phyloP scores from a whole-genome alignment of 306 rosid genomes.

The Purshia tridentata region DNA sequence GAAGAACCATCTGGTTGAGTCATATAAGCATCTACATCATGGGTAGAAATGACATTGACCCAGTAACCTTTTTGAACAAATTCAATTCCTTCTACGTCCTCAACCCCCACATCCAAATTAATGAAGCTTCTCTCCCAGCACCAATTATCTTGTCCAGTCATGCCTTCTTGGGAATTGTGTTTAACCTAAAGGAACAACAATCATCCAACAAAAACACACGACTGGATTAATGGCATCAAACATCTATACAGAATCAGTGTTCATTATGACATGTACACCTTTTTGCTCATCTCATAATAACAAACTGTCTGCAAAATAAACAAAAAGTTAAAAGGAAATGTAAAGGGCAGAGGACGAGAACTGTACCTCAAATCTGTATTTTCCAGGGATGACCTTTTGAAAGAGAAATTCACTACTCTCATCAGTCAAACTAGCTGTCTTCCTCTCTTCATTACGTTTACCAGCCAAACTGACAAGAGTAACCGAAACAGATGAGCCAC shows the following conservation, averaged over 20 bases:
- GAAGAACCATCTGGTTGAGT: constrained; percentile 68
- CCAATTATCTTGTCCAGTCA: constrained; percentile 68
- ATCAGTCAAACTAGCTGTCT: constrained; percentile 55
- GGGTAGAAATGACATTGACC: constrained; percentile 79
- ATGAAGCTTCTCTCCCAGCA: constrained; percentile 84
- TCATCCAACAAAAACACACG: constrained; percentile 7
- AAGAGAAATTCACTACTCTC: constrained; percentile 63
- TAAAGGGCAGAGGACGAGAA: constrained; percentile 17
- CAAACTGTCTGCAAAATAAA: neutral
- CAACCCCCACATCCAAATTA: constrained; percentile 74
- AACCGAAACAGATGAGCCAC: constrained; percentile 76
- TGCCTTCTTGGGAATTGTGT: constrained; percentile 47
- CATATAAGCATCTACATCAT: constrained; percentile 75
- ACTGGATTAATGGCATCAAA: constrained; percentile 9
- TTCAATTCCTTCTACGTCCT: constrained; percentile 63
- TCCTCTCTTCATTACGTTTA: constrained; percentile 53
- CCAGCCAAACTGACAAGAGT: constrained; percentile 53
- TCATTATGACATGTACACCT: neutral
- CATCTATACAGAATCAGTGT: neutral
- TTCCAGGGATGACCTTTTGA: constrained; percentile 79
- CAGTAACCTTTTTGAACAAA: constrained; percentile 89
- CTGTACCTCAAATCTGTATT: constrained; percentile 81
- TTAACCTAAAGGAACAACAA: constrained; percentile 60
- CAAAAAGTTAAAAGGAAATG: constrained; percentile 24
- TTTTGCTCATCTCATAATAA: neutral